Base-by-base conservation (phyloP, 1,139 yeast species). In the Entelexis sorbosivorans region DNA sequence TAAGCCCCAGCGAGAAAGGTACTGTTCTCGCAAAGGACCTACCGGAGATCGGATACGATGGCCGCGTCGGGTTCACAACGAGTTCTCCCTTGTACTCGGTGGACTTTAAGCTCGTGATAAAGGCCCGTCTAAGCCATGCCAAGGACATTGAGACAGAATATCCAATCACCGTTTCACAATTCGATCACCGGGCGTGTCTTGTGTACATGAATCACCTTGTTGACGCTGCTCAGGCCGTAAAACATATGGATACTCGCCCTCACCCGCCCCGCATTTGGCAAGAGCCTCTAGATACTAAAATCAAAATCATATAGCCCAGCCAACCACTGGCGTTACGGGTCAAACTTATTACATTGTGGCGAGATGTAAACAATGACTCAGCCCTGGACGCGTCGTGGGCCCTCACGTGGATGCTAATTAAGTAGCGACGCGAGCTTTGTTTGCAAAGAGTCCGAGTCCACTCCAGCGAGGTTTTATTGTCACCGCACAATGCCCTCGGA, bases 121-220 rank as follows among this genome's bases (percentile, higher is more conserved):
- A 66, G 53, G 72, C 70, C 11, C 62, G 69, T 43, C 63, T 70
- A 49, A 60, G 64, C 38, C 69, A 68, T 48, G 67, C 70, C 38
- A 66, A 66, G 49, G 73, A 69, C 45, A 65, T 69, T 36, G 69
- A 66, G 50, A 57, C 66, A n/a, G 66, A 63, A 51, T 67, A 65
- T 52, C 64, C 66, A n/a, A 61, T 69, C 36, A 63, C 67, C 0
- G 63, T 69, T 11, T 61, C 70, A 6, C 69, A 70, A 29, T 69
- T 69, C 53, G 71, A 65, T 51, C 69, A 66, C 49, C 63, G 64
- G n/a, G 61, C 68, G 38, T 66, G 73, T 52, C 60, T 61, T 56
- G 61, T 66, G 13, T 64, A 66, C 43, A 67, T 66, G 69, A 60
- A 61, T 48, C 60, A 63, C 48, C 63, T 68, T 5, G 58, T 63